A percentile compares a stretch with the other conserved stretches of the same genome.
phyloP scores from a whole-genome alignment of 1,284 basidiomycete species.

The Abortiporus biennis region DNA sequence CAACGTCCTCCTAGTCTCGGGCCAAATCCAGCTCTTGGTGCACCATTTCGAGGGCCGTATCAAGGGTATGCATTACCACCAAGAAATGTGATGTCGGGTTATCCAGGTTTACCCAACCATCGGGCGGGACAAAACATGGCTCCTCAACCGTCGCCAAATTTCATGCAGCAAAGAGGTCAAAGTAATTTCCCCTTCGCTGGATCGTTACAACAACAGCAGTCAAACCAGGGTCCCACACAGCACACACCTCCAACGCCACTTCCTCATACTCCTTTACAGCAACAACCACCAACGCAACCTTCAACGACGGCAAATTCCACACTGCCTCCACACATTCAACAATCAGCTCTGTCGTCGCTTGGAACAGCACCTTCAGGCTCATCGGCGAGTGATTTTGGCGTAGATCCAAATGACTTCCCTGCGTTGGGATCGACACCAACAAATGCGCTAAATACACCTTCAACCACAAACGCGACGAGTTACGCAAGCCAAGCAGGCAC shows the following conservation, averaged over 20 bases:
- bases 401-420: constrained; percentile 83
- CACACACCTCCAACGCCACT: constrained; percentile 33
- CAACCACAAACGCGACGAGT: constrained; percentile 44
- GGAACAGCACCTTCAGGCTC: constrained; percentile 50
- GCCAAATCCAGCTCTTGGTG: constrained; percentile 54
- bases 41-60: constrained; percentile 61
- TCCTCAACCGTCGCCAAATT: constrained; percentile 56
- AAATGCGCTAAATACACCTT: constrained; percentile 25
- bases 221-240: constrained; percentile 31
- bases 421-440: constrained; percentile 60
- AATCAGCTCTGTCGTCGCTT: constrained; percentile 38
- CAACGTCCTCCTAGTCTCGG: constrained; percentile 69
- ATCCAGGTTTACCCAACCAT: constrained; percentile 51
- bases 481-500: constrained; percentile 76
- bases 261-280: constrained; percentile 23
- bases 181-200: constrained; percentile 53
- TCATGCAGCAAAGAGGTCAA: constrained; percentile 57
- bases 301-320: constrained; percentile 45
- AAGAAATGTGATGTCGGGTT: constrained; percentile 48
- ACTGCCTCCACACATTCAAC: constrained; percentile 48
- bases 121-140: constrained; percentile 49
- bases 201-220: constrained; percentile 42
- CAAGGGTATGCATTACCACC: constrained; percentile 59
- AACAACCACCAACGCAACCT: constrained; percentile 32
- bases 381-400: constrained; percentile 66